Conservation (phyloP, 768 basidiomycete genomes). For the Serendipita sp. region DNA sequence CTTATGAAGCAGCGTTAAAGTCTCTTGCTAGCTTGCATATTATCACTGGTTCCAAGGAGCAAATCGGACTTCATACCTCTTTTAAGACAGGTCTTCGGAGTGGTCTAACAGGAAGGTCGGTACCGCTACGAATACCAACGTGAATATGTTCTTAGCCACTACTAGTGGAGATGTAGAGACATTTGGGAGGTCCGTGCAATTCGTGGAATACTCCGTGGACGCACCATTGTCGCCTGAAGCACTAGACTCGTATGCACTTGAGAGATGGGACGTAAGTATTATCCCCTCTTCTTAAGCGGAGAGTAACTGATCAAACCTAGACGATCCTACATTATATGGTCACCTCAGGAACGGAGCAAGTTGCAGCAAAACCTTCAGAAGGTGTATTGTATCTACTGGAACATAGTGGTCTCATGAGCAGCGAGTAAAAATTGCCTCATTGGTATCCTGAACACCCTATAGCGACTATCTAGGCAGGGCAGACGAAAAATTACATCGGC, state of each 20-base stretch:
- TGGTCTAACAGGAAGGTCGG: constrained; percentile 68
- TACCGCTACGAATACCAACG: constrained; percentile 21
- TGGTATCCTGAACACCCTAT: background rate
- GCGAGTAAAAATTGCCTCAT: constrained; percentile 34
- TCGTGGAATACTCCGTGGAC: constrained; percentile 30
- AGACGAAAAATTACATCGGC: constrained; percentile 58
- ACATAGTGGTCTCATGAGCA: constrained; percentile 73
- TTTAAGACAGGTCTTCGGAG: constrained; percentile 70
- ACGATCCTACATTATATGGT: constrained; percentile 98
- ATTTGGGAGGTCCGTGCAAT: constrained; percentile 62
- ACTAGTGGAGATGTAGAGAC: constrained; percentile 57
- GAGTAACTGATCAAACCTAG: constrained; percentile 25
- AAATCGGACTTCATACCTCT: constrained; percentile 50
- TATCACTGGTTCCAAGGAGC: constrained; percentile 39
- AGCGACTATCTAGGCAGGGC: background rate
- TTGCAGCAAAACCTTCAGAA: constrained; percentile 57
- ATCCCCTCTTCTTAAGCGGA: background rate
- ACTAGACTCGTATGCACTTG: constrained; percentile 68
- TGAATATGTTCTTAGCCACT: background rate
- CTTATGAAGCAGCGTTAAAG: constrained; percentile 52
- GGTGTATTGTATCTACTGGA: constrained; percentile 73
- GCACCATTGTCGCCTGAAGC: constrained; percentile 36
- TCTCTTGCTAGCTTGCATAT: constrained; percentile 58
- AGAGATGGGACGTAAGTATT: constrained; percentile 73
- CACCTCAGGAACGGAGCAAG: constrained; percentile 68